Evolutionary conservation across 176 grass and related monocot genomes (phyloP).

Genomic region (Oryza punctata): DNA sequence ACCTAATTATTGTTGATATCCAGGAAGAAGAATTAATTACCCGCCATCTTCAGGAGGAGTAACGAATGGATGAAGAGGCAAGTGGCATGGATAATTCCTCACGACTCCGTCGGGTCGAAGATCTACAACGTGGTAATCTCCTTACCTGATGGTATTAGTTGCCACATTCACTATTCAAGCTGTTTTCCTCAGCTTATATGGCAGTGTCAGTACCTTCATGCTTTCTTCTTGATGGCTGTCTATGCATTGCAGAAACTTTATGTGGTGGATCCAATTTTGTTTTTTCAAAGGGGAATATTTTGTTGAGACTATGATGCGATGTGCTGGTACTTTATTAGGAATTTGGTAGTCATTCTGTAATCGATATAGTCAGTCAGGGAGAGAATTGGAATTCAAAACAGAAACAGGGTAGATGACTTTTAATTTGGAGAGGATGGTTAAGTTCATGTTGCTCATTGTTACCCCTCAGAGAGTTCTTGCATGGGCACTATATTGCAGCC

Average conservation of each 20-base stretch:
- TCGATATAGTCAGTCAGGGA: conserved; percentile 8
- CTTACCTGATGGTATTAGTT: background rate
- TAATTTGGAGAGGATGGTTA: background rate
- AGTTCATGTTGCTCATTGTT: background rate
- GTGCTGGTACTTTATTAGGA: background rate
- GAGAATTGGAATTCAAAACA: background rate
- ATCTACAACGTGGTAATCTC: conserved; percentile 35
- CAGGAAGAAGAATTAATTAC: background rate
- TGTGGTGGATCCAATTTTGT: background rate
- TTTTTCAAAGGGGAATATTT: background rate
- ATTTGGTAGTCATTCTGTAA: background rate
- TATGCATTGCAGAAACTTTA: background rate
- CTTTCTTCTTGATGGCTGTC: background rate
- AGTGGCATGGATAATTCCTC: background rate
- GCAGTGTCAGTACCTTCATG: background rate
- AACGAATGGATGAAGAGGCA: conserved; percentile 30
- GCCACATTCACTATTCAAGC: background rate
- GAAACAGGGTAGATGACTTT: background rate
- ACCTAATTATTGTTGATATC: background rate
- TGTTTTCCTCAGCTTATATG: background rate
- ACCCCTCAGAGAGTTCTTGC: background rate
- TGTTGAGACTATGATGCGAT: conserved; percentile 3
- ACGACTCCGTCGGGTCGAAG: background rate
- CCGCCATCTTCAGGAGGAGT: background rate
- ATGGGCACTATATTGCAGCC: background rate